Evolutionary conservation across 2,329 filamentous ascomycete genomes (phyloP).

Genomic region (Fusarium sublunatum): DNA sequence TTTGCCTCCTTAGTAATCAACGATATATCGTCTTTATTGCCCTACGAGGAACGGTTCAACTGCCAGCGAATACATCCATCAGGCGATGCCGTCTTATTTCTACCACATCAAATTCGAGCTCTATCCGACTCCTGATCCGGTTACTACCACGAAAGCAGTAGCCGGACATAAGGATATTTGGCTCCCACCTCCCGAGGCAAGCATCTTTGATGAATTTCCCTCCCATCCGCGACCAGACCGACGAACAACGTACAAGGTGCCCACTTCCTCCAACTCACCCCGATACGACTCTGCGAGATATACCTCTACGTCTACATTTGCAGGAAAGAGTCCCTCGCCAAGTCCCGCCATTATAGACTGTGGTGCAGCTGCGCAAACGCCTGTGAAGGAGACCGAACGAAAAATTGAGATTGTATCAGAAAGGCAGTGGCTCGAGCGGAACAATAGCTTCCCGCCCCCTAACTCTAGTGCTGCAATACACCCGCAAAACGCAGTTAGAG

Average conservation of each 20-base stretch:
- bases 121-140: conserved; percentile 61
- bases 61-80: conserved; percentile 8
- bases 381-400: conserved; percentile 44
- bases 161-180: conserved; percentile 54
- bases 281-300: conserved; percentile 5
- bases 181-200: conserved; percentile 60
- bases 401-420: conserved; percentile 55
- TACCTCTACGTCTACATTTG: conserved; percentile 3
- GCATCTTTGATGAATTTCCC: conserved; percentile 68
- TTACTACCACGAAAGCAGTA: conserved; percentile 22
- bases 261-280: conserved; percentile 8
- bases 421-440: conserved; percentile 55
- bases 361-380: conserved; percentile 54
- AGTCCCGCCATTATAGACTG: conserved; percentile 61
- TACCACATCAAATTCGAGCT: conserved; percentile 76
- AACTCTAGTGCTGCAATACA: conserved; percentile 58
- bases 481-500: conserved; percentile 64
- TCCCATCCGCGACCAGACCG: conserved; percentile 56
- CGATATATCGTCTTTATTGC: background rate
- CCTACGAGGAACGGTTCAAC: conserved; percentile 5
- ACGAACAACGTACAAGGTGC: conserved; percentile 30
- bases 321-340: conserved; percentile 20
- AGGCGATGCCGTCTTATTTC: conserved; percentile 70
- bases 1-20: conserved; percentile 40
- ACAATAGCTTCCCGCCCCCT: conserved; percentile 57